These are phyloP conservation scores for Eucalyptus cladocalyx DNA, from an alignment of 345 rosid species.

Conservation along the genomic window DNA sequence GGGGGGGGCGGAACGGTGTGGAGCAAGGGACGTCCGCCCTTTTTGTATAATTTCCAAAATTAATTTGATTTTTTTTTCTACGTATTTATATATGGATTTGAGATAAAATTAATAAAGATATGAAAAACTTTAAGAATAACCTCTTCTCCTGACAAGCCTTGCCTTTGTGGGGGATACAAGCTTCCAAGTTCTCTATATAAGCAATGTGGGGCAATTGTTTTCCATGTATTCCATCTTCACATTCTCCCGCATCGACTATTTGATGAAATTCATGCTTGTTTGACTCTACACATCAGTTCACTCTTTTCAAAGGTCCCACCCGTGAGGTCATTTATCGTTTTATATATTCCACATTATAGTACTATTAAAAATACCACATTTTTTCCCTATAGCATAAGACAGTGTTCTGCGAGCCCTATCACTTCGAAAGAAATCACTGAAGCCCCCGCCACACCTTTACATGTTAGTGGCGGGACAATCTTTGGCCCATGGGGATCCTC, in stretches of 20 bases:
- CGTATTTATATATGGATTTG: background rate
- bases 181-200: background rate
- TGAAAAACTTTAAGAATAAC: background rate
- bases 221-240: background rate
- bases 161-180: background rate
- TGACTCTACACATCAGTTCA: background rate
- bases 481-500: background rate
- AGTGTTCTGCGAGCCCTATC: background rate
- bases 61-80: background rate
- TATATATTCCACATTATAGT: background rate
- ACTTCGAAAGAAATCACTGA: background rate
- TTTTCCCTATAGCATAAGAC: background rate
- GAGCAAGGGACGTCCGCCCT: background rate
- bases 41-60: background rate
- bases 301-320: background rate
- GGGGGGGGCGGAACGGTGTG: rapidly evolving
- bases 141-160: background rate
- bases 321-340: background rate
- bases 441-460: background rate
- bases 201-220: background rate
- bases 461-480: background rate
- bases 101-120: background rate
- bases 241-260: background rate
- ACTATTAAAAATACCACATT: background rate
- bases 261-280: background rate